These are phyloP conservation scores for Clitocybe nebularis DNA, from an alignment of 1,284 basidiomycete species.

Conservation along the genomic window DNA sequence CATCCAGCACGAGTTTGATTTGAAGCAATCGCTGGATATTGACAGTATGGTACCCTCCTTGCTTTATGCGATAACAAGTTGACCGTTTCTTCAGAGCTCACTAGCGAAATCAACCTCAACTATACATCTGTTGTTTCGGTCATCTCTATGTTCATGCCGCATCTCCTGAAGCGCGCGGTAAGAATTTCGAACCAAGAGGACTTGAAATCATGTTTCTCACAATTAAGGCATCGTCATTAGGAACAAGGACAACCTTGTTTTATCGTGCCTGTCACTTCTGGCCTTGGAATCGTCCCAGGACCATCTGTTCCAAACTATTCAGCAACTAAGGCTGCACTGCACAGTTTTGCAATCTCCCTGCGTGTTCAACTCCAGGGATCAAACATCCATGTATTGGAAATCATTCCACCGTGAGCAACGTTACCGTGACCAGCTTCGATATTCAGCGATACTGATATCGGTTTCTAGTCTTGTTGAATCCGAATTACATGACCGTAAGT, in stretches of 20 bases:
- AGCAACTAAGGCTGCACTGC: slow-evolving; percentile 62
- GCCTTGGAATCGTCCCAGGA: slow-evolving; percentile 43
- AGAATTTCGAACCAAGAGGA: slow-evolving; percentile 18
- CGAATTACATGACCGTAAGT: slow-evolving; percentile 59
- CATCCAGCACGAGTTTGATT: slow-evolving; percentile 49
- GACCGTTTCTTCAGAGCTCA: slow-evolving; percentile 32
- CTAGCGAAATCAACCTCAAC: slow-evolving; percentile 51
- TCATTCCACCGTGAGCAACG: slow-evolving; percentile 57
- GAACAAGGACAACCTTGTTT: slow-evolving; percentile 42
- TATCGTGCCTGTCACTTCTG: slow-evolving; percentile 52
- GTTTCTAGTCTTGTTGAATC: slow-evolving; percentile 54
- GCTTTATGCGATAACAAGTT: not conserved
- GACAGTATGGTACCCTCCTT: slow-evolving; percentile 31
- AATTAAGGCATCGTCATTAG: slow-evolving; percentile 18
- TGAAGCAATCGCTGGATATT: slow-evolving; percentile 45
- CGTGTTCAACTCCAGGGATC: slow-evolving; percentile 44
- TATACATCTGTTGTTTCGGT: slow-evolving; percentile 51
- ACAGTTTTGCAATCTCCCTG: slow-evolving; percentile 48
- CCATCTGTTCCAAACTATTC: slow-evolving; percentile 47
- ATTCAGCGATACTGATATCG: too few relatives aligned
- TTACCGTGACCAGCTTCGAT: not conserved
- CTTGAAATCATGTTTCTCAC: slow-evolving; percentile 16
- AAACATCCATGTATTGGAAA: slow-evolving; percentile 54
- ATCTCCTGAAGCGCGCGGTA: slow-evolving; percentile 51
- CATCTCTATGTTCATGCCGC: slow-evolving; percentile 50